Percentiles rank a stretch among this genome's conserved stretches.
phyloP scores from a whole-genome alignment of 352 stramenopile species.

The Pythium angustatum region DNA sequence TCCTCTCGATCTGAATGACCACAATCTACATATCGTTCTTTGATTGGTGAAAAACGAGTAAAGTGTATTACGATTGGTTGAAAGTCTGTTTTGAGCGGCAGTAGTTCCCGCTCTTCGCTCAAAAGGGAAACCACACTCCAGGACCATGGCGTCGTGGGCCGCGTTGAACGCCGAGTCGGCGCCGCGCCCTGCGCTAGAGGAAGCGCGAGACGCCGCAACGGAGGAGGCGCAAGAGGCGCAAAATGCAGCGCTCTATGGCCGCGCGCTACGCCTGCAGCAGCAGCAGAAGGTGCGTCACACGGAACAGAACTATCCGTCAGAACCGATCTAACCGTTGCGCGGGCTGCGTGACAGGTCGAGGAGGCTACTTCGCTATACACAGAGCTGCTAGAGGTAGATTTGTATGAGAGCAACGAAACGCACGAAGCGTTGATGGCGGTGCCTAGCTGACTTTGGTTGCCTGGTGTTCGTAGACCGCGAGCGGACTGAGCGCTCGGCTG shows the following conservation, averaged over 20 bases:
- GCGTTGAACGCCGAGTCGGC: constrained; percentile 49
- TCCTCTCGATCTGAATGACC: too few relatives aligned
- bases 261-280: constrained; percentile 69
- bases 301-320: too few relatives aligned
- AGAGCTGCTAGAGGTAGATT: constrained; percentile 17
- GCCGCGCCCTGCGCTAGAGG: constrained; percentile 25
- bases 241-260: constrained; percentile 58
- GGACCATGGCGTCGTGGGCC: constrained; percentile 60
- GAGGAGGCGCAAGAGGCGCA: constrained; percentile 73
- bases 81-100: background rate
- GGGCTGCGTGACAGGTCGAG: constrained; percentile 24
- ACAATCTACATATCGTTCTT: background rate
- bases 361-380: constrained; percentile 45
- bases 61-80: background rate
- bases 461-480: constrained; percentile 16
- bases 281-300: constrained; percentile 35
- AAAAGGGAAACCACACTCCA: background rate
- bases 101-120: background rate
- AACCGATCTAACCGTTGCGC: too few relatives aligned
- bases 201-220: constrained; percentile 33
- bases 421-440: too few relatives aligned
- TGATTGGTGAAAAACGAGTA: background rate
- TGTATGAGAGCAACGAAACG: too few relatives aligned
- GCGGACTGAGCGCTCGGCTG: constrained; percentile 41
- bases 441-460: too few relatives aligned